These are phyloP conservation scores for Penicillium antarcticum DNA, from an alignment of 495 filamentous ascomycete species.

Conservation along the genomic window DNA sequence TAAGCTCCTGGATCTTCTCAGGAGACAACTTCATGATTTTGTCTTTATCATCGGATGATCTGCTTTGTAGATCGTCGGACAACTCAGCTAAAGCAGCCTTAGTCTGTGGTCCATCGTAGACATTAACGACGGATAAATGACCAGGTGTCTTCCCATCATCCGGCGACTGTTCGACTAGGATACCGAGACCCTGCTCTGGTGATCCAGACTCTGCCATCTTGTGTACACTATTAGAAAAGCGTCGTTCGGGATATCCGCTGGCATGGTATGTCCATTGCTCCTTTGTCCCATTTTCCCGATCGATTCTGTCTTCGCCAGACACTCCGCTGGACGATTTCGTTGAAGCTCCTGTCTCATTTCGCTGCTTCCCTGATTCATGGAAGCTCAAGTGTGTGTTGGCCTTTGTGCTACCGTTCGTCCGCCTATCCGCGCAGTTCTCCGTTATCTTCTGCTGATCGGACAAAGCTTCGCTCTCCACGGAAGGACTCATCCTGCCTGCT, in stretches of 20 bases:
- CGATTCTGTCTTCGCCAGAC: background rate
- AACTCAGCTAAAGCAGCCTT: slow-evolving; percentile 20
- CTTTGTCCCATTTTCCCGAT: background rate
- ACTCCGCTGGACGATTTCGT: background rate
- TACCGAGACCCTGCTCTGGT: slow-evolving; percentile 19
- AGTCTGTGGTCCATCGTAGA: slow-evolving; percentile 18
- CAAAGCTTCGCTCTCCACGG: slow-evolving; percentile 4
- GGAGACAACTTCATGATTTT: slow-evolving; percentile 50
- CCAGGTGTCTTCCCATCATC: slow-evolving; percentile 1
- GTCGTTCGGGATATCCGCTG: background rate
- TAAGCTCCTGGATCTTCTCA: slow-evolving; percentile 53
- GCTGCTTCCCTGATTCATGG: background rate
- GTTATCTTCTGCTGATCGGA: slow-evolving; percentile 5
- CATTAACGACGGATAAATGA: slow-evolving; percentile 12
- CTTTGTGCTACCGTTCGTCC: background rate
- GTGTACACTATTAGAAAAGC: background rate
- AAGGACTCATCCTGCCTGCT: slow-evolving; percentile 7
- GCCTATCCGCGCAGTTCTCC: background rate
- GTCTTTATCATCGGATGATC: slow-evolving; percentile 31
- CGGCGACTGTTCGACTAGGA: slow-evolving; percentile 16
- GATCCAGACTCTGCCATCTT: background rate
- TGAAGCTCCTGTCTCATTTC: no score
- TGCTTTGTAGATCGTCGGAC: slow-evolving; percentile 9
- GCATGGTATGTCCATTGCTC: background rate
- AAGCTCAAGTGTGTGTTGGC: background rate